Percentiles rank a stretch among this genome's conserved stretches.
These are phyloP conservation scores for Botryotinia convoluta DNA, from an alignment of 2,329 filamentous ascomycete genomes.

Conservation along the genomic window DNA sequence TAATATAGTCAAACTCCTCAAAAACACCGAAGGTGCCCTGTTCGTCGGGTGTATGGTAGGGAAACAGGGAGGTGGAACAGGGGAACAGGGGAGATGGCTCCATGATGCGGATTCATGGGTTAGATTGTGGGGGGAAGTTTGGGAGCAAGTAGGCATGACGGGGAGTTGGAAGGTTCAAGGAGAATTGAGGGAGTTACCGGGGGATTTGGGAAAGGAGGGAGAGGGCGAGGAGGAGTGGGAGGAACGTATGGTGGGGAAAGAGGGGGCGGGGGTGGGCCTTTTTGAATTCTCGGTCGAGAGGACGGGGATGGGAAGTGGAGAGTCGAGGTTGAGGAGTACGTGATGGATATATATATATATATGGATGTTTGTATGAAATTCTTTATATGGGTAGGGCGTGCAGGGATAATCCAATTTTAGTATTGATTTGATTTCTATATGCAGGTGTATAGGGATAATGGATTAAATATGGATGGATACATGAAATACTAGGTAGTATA, in stretches of 20 bases:
- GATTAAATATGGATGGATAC: background rate
- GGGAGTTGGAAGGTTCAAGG: slow-evolving; percentile 20
- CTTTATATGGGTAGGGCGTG: background rate
- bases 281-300: slow-evolving; percentile 15
- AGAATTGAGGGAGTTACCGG: background rate
- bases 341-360: background rate
- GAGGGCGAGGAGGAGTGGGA: background rate
- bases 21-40: background rate
- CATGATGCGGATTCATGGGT: slow-evolving; percentile 19
- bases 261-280: background rate
- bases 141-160: slow-evolving; percentile 10
- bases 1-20: background rate
- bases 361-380: background rate
- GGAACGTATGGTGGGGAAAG: background rate
- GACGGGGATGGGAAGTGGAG: background rate
- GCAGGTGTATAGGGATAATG: background rate
- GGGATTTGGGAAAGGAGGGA: background rate
- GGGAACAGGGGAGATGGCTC: slow-evolving; percentile 14
- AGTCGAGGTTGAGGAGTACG: background rate
- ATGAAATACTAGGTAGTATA: background rate
- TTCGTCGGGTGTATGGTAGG: slow-evolving; percentile 19
- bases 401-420: background rate
- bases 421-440: background rate
- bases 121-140: slow-evolving; percentile 14
- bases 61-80: slow-evolving; percentile 8